Conservation (phyloP, 129 eudicot genomes). For the Lactuca saligna region DNA sequence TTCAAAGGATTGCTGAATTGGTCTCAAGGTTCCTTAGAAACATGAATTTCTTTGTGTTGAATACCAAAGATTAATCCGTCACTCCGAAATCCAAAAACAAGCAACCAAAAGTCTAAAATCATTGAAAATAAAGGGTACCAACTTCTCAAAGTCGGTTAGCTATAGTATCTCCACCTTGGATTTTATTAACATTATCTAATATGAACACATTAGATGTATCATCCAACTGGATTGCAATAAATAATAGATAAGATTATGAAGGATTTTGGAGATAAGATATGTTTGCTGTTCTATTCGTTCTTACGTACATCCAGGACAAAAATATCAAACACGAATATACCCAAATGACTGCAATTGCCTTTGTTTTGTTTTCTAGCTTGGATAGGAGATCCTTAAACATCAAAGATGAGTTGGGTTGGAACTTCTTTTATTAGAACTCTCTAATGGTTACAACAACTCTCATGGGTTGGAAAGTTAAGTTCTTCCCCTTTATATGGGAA, state of each 20-base stretch:
- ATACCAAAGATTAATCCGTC: not conserved
- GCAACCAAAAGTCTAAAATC: not conserved
- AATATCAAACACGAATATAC: not conserved
- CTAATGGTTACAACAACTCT: not conserved
- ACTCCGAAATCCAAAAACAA: conserved; percentile 2
- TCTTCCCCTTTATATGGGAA: not conserved
- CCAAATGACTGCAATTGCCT: not conserved
- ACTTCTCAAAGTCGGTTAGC: not conserved
- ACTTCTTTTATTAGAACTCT: not conserved
- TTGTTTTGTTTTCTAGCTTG: not conserved
- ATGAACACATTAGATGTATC: conserved; percentile 2
- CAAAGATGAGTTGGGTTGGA: not conserved
- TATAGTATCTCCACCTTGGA: conserved; percentile 1
- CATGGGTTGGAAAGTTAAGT: not conserved
- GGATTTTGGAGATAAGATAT: not conserved
- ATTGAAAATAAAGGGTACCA: not conserved
- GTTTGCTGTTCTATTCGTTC: not conserved
- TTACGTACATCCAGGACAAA: not conserved
- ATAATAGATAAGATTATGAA: not conserved
- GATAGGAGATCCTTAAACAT: not conserved
- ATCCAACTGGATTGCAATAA: conserved; percentile 7
- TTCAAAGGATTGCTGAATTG: not conserved
- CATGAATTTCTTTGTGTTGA: not conserved
- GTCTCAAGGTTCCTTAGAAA: not conserved
- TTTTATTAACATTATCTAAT: not conserved